A percentile compares a stretch with the other conserved stretches of the same genome.
Conservation (phyloP, 2,329 filamentous ascomycete species). For the Sporothrix schenckii region DNA sequence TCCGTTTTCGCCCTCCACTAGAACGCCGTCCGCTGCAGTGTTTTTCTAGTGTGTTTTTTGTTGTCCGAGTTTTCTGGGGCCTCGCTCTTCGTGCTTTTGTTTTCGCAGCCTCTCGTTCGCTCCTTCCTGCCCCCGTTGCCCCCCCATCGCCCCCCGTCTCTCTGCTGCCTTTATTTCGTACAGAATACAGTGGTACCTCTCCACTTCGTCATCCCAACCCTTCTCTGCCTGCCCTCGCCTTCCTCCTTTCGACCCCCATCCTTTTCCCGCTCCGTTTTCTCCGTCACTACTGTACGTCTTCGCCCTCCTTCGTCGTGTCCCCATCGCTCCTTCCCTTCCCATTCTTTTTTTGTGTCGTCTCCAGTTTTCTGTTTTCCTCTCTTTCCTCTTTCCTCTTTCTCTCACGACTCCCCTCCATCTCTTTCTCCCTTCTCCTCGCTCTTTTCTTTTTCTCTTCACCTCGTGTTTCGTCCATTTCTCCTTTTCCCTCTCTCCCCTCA, state of each 20-base stretch:
- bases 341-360: constrained; percentile 27
- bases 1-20: constrained; percentile 29
- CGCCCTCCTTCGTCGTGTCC: constrained; percentile 11
- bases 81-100: constrained; percentile 10
- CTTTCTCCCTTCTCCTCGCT: background rate
- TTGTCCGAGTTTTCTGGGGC: background rate
- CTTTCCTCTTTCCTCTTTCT: constrained; percentile 20
- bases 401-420: constrained; percentile 15
- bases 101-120: constrained; percentile 13
- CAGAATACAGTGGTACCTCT: too few relatives aligned
- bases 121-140: constrained; percentile 18
- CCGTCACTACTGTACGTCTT: background rate
- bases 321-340: constrained; percentile 4
- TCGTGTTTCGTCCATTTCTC: constrained; percentile 12
- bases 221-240: background rate
- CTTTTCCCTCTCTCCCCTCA: background rate
- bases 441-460: background rate
- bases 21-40: constrained; percentile 15
- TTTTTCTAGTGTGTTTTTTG: constrained; percentile 27
- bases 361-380: constrained; percentile 24
- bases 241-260: background rate
- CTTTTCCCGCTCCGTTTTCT: constrained; percentile 14
- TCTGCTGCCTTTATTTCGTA: constrained; percentile 21
- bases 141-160: constrained; percentile 19
- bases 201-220: constrained; percentile 39